phyloP scores from a whole-genome alignment of 768 basidiomycete genomes.

The Rhodotorula diobovata region DNA sequence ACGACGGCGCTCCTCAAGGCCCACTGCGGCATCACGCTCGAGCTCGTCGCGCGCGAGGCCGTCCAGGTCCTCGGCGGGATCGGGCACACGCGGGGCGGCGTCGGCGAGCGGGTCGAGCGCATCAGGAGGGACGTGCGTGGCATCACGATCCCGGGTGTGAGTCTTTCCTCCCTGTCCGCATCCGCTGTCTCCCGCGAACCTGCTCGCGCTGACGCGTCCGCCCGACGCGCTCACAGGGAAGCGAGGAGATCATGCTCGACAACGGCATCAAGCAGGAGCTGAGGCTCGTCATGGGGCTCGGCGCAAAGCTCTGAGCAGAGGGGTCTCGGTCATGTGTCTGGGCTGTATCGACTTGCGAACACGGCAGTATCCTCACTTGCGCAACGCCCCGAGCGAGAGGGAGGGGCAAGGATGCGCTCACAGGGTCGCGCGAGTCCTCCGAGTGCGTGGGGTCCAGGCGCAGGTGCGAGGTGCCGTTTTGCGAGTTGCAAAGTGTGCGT shows the following conservation, averaged over 20 bases:
- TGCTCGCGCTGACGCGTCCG: background rate
- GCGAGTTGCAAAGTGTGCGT: no score
- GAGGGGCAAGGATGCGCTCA: no score
- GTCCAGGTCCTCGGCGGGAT: constrained; percentile 43
- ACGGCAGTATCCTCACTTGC: no score
- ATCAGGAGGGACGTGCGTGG: constrained; percentile 37
- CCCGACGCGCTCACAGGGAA: background rate
- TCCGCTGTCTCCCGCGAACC: background rate
- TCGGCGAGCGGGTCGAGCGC: constrained; percentile 40
- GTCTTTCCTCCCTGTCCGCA: background rate
- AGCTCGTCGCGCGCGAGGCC: constrained; percentile 37
- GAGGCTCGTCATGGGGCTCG: constrained; percentile 32
- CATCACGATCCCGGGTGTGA: constrained; percentile 33
- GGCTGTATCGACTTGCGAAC: background rate
- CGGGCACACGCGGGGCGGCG: constrained; percentile 36
- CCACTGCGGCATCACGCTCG: constrained; percentile 32
- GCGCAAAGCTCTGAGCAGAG: constrained; percentile 35
- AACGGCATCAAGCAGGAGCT: constrained; percentile 30
- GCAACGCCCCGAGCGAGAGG: no score
- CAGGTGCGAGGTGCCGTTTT: no score
- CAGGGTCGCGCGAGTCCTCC: no score
- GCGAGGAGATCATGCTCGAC: constrained; percentile 39
- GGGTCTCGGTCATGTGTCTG: no score
- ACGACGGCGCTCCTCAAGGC: constrained; percentile 42
- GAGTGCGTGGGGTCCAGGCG: no score